phyloP scores from a whole-genome alignment of 1,284 basidiomycete species.

The Boletus subluridellus region DNA sequence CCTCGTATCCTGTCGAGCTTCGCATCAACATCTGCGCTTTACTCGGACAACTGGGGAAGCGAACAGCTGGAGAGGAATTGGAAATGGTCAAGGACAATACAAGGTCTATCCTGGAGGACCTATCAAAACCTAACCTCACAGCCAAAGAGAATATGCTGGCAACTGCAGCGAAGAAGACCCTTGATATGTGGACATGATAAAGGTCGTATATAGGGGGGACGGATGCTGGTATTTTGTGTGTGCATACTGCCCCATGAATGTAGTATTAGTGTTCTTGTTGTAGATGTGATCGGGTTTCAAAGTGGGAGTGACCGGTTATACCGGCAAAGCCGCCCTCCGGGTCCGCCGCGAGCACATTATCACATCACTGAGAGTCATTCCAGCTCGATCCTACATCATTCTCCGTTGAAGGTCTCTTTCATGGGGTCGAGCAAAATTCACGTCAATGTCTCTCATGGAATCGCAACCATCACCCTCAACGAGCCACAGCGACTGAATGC shows the following conservation, averaged over 20 bases:
- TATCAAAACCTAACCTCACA: conserved; percentile 35
- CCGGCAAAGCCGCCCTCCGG: neutral
- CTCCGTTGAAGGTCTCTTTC: neutral
- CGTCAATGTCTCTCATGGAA: conserved; percentile 51
- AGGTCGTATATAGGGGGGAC: neutral
- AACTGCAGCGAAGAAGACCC: conserved; percentile 41
- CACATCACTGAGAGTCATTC: neutral
- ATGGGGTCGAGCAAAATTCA: conserved; percentile 40
- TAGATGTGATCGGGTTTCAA: neutral
- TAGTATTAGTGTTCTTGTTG: conserved; percentile 2
- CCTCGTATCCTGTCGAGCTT: conserved; percentile 59
- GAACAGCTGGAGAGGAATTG: conserved; percentile 47
- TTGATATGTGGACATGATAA: conserved; percentile 44
- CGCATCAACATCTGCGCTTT: conserved; percentile 71
- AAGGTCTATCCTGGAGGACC: conserved; percentile 49
- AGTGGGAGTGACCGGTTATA: conserved; percentile 9
- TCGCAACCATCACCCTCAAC: conserved; percentile 68
- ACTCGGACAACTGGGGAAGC: conserved; percentile 58
- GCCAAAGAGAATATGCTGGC: conserved; percentile 47
- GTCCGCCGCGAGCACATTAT: neutral
- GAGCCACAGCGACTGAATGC: conserved; percentile 60
- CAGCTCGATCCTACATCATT: neutral
- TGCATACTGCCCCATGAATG: neutral
- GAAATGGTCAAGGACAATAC: conserved; percentile 49
- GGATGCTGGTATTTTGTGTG: neutral